phyloP scores from a whole-genome alignment of 306 rosid species.

The Inga laurina region DNA sequence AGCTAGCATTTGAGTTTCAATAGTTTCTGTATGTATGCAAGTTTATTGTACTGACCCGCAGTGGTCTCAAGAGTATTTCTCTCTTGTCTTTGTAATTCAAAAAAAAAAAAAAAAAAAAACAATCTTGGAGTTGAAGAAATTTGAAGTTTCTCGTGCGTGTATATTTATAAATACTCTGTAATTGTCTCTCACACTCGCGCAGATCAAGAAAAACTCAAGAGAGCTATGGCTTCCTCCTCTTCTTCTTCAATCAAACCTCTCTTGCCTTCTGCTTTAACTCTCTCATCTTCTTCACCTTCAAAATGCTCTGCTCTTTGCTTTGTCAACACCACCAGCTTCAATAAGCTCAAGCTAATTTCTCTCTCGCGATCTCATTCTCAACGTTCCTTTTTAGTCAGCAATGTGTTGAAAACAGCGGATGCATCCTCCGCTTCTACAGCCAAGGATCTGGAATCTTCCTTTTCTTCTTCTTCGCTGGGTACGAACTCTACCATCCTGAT shows the following conservation, averaged over 20 bases:
- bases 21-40: too few relatives aligned
- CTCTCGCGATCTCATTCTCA: background rate
- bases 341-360: slow-evolving; percentile 24
- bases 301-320: slow-evolving; percentile 47
- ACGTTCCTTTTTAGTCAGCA: slow-evolving; percentile 35
- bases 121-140: background rate
- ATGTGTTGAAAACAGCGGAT: slow-evolving; percentile 40
- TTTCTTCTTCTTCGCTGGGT: background rate
- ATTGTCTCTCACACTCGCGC: background rate
- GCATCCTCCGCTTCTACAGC: slow-evolving; percentile 1
- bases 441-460: background rate
- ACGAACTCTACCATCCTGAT: slow-evolving; percentile 60
- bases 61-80: too few relatives aligned
- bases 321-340: slow-evolving; percentile 32
- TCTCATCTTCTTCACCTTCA: slow-evolving; percentile 8
- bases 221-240: slow-evolving; percentile 53
- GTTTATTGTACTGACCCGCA: too few relatives aligned
- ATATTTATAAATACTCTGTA: background rate
- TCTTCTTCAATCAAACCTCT: slow-evolving; percentile 41
- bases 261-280: slow-evolving; percentile 5
- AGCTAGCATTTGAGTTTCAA: too few relatives aligned
- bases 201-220: background rate
- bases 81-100: too few relatives aligned
- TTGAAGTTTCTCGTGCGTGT: background rate
- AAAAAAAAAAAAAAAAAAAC: too few relatives aligned